Evolutionary conservation across 139 green algal species (phyloP).

Genomic region (Ettlia oleoabundans): DNA sequence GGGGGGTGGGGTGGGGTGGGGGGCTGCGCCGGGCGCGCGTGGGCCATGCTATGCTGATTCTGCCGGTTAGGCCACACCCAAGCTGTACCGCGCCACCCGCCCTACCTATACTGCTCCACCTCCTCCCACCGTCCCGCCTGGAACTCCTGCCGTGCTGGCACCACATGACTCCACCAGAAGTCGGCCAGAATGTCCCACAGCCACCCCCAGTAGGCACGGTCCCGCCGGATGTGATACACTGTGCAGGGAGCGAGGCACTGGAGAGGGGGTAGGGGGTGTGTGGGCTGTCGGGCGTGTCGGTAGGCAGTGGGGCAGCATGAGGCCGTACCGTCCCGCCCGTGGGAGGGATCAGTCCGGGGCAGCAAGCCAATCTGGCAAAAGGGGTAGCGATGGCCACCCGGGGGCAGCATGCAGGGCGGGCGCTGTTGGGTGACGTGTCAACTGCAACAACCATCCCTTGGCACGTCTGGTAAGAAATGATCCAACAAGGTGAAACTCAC

Average conservation of each 20-base stretch:
- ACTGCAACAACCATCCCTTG: too few species aligned
- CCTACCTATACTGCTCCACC: conserved; percentile 24
- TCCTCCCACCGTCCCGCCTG: conserved; percentile 25
- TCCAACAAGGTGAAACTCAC: too few species aligned
- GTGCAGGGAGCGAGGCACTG: neutral
- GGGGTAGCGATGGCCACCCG: too few species aligned
- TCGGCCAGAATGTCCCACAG: conserved; percentile 69
- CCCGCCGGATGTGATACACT: conserved; percentile 69
- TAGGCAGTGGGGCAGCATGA: neutral
- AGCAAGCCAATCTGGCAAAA: too few species aligned
- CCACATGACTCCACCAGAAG: conserved; percentile 62
- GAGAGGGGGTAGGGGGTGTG: neutral
- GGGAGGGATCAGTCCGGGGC: too few species aligned
- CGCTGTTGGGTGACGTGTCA: too few species aligned
- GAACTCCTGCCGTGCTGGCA: conserved; percentile 27
- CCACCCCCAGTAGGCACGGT: conserved; percentile 73
- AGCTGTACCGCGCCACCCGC: neutral
- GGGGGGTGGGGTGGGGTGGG: too few species aligned
- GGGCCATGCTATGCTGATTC: too few species aligned
- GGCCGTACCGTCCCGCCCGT: too few species aligned
- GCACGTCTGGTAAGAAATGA: too few species aligned
- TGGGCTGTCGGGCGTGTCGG: neutral
- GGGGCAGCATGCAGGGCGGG: too few species aligned
- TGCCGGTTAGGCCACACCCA: neutral
- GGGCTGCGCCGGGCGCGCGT: too few species aligned